Conservation (phyloP, 1,284 basidiomycete genomes). For the Ganoderma lucidum region DNA sequence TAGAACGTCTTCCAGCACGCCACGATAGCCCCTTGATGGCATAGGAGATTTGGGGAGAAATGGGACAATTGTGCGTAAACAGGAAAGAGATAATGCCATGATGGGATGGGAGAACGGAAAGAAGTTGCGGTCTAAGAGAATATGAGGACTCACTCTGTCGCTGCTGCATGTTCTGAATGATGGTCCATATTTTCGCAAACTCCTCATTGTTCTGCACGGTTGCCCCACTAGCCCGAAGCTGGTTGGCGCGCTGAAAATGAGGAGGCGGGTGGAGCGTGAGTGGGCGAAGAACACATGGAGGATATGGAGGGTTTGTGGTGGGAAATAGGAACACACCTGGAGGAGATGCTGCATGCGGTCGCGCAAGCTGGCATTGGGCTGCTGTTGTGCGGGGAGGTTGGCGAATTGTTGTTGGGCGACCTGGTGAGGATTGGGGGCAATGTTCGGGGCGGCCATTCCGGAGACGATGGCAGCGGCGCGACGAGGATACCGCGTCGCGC, state of each 20-base stretch:
- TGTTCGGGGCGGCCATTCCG: conserved; percentile 42
- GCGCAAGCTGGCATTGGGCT: conserved; percentile 30
- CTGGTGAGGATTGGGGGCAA: conserved; percentile 36
- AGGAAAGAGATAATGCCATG: neutral
- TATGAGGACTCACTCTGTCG: conserved; percentile 35
- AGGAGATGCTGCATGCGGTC: conserved; percentile 40
- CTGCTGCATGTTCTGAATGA: conserved; percentile 41
- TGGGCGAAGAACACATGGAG: neutral
- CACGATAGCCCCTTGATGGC: neutral
- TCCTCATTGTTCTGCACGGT: conserved; percentile 47
- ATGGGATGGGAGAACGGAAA: neutral
- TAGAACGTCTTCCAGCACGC: neutral
- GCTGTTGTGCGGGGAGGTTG: conserved; percentile 33
- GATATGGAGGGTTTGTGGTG: neutral
- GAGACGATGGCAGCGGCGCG: conserved; percentile 35
- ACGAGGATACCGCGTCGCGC: conserved; percentile 32
- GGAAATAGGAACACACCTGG: conserved; percentile 33
- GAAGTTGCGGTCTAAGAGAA: neutral
- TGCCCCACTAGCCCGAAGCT: conserved; percentile 42
- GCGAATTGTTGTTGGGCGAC: conserved; percentile 29
- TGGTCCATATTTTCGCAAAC: conserved; percentile 43
- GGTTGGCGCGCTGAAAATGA: conserved; percentile 43
- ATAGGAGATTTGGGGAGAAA: neutral
- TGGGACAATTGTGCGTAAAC: neutral
- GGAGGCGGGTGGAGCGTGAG: conserved; percentile 7